A percentile compares a stretch with the other conserved stretches of the same genome.
phyloP scores from a whole-genome alignment of 768 basidiomycete species.

The Boletus pseudo-olivaceus region DNA sequence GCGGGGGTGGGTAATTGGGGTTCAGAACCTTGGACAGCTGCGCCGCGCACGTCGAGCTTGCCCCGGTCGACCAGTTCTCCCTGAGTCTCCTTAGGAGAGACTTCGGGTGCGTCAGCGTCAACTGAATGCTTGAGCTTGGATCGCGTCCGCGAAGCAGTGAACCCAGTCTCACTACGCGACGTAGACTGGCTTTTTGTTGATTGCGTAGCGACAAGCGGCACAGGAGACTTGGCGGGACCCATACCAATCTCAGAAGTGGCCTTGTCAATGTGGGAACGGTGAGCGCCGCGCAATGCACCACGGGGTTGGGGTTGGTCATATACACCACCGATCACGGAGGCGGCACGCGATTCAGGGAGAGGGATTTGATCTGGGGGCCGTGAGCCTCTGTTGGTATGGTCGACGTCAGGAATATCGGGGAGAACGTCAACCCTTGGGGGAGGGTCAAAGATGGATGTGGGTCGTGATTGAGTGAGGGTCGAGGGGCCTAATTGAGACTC shows the following conservation, averaged over 20 bases:
- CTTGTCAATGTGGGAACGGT: constrained; percentile 14
- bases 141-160: background rate
- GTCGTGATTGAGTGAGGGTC: constrained; percentile 7
- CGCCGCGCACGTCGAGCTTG: constrained; percentile 2
- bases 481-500: constrained; percentile 1
- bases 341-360: constrained; percentile 30
- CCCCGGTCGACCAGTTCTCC: background rate
- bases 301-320: constrained; percentile 23
- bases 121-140: constrained; percentile 3
- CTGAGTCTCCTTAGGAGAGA: constrained; percentile 4
- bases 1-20: constrained; percentile 18
- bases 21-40: constrained; percentile 8
- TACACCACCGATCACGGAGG: constrained; percentile 27
- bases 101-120: background rate
- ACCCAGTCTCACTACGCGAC: constrained; percentile 1
- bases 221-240: constrained; percentile 5
- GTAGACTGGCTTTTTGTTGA: background rate
- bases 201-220: constrained; percentile 2
- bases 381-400: constrained; percentile 1
- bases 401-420: constrained; percentile 19
- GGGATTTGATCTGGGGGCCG: constrained; percentile 20
- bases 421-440: constrained; percentile 11
- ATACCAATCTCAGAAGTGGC: constrained; percentile 25
- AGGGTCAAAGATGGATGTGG: constrained; percentile 10
- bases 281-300: constrained; percentile 7